Conservation (phyloP, 2,329 filamentous ascomycete genomes). For the Fusarium chuoi region DNA sequence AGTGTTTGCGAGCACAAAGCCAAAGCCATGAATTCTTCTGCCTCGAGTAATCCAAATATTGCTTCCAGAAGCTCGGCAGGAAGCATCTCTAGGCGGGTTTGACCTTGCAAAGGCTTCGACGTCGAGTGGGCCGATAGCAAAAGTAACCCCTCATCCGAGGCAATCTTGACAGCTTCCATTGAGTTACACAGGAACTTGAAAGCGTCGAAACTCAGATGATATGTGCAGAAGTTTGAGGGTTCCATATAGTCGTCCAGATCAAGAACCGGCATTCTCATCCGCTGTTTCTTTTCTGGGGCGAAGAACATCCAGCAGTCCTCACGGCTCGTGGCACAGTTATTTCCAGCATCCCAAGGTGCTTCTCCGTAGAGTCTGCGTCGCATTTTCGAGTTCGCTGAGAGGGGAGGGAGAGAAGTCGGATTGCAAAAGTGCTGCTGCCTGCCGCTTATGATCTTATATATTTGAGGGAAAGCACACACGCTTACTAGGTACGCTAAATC, state of each 20-base stretch:
- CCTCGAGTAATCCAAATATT: neutral
- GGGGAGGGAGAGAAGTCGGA: neutral
- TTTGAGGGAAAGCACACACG: too few species aligned
- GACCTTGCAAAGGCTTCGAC: neutral
- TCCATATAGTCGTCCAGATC: neutral
- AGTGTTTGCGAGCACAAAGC: constrained; percentile 6
- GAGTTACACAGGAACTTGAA: constrained; percentile 14
- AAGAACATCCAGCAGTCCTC: constrained; percentile 8
- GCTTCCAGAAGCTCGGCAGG: neutral
- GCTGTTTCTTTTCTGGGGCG: neutral
- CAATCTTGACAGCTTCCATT: neutral
- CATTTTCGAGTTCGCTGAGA: neutral
- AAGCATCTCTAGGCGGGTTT: neutral
- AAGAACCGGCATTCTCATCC: neutral
- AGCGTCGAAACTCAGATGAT: constrained; percentile 3
- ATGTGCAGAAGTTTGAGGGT: neutral
- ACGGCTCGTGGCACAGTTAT: neutral
- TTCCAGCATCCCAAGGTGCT: too few species aligned
- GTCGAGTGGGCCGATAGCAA: neutral
- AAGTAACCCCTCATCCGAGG: neutral
- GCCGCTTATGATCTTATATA: neutral
- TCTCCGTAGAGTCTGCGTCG: neutral
- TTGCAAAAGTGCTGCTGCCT: neutral
- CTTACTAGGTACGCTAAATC: too few species aligned
- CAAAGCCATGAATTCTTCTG: neutral